phyloP scores from a whole-genome alignment of 2,329 filamentous ascomycete genomes.

The Apiospora koreana region DNA sequence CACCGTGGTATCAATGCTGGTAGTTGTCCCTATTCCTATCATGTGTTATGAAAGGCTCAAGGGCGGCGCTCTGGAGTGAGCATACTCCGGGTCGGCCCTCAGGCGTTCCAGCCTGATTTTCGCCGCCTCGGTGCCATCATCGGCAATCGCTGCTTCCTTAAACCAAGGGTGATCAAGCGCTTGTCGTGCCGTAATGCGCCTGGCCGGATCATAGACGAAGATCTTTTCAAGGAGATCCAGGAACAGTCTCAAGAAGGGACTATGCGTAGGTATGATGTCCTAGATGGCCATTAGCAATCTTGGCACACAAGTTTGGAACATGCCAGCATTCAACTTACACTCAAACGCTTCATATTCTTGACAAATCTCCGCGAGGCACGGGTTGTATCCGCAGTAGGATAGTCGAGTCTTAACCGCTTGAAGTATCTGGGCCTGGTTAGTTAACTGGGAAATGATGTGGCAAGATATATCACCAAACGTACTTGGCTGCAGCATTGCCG shows the following conservation, averaged over 20 bases:
- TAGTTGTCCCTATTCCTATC: constrained; percentile 10
- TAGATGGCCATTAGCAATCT: constrained; percentile 29
- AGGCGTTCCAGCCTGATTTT: constrained; percentile 60
- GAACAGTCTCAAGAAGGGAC: constrained; percentile 61
- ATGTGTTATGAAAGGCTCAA: not conserved
- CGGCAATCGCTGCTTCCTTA: constrained; percentile 61
- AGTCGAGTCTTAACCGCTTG: constrained; percentile 65
- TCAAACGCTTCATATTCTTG: constrained; percentile 69
- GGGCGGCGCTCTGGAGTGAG: constrained; percentile 17
- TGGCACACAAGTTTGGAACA: too few relatives aligned
- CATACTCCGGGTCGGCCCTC: constrained; percentile 42
- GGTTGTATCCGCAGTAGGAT: constrained; percentile 64
- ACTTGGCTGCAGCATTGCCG: constrained; percentile 67
- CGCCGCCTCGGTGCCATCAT: constrained; percentile 68
- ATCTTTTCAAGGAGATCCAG: constrained; percentile 66
- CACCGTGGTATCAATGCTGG: constrained; percentile 17
- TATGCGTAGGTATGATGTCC: constrained; percentile 66
- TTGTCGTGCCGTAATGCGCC: constrained; percentile 67
- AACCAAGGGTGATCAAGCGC: constrained; percentile 70
- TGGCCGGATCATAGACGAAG: constrained; percentile 66
- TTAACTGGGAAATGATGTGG: constrained; percentile 26
- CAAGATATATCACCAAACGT: constrained; percentile 24
- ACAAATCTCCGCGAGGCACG: constrained; percentile 67
- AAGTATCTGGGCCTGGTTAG: constrained; percentile 54
- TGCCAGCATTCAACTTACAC: constrained; percentile 45